phyloP scores from a whole-genome alignment of 2,329 filamentous ascomycete species.

The Pleomassaria siparia region DNA sequence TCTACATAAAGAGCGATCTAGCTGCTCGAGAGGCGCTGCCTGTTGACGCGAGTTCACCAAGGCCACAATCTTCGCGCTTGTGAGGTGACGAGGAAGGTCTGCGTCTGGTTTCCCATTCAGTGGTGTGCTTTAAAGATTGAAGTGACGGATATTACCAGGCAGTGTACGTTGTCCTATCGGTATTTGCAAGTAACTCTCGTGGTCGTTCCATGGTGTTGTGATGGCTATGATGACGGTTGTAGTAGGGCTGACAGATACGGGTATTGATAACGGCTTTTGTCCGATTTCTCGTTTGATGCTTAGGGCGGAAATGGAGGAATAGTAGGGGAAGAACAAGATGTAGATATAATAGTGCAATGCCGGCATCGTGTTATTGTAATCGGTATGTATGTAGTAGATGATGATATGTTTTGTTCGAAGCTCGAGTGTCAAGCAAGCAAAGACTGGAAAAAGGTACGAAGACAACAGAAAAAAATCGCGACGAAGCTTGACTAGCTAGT shows the following conservation, averaged over 20 bases:
- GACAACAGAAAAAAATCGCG: too few relatives aligned
- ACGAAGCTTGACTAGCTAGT: too few relatives aligned
- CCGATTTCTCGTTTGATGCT: neutral
- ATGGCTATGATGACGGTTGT: constrained; percentile 17
- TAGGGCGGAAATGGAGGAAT: neutral
- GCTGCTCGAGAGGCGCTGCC: constrained; percentile 15
- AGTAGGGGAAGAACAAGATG: neutral
- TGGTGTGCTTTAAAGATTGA: neutral
- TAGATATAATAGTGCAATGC: neutral
- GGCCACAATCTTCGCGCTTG: constrained; percentile 17
- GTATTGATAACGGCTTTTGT: neutral
- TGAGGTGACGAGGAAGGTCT: constrained; percentile 14
- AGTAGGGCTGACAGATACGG: neutral
- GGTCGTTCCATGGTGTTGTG: constrained; percentile 9
- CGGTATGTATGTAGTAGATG: neutral
- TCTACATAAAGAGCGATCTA: constrained; percentile 21
- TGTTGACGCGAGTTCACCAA: constrained; percentile 14
- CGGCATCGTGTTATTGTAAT: neutral
- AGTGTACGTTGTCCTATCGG: constrained; percentile 15
- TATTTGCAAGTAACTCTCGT: constrained; percentile 17
- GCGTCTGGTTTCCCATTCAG: constrained; percentile 5
- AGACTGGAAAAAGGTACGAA: neutral
- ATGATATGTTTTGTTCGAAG: neutral
- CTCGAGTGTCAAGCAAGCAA: too few relatives aligned
- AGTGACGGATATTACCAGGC: constrained; percentile 11